Evolutionary conservation across 352 stramenopile species (phyloP), one percentile per base, ranked within the genome.

Genomic region (Globisporangium rhizosaccharum): DNA sequence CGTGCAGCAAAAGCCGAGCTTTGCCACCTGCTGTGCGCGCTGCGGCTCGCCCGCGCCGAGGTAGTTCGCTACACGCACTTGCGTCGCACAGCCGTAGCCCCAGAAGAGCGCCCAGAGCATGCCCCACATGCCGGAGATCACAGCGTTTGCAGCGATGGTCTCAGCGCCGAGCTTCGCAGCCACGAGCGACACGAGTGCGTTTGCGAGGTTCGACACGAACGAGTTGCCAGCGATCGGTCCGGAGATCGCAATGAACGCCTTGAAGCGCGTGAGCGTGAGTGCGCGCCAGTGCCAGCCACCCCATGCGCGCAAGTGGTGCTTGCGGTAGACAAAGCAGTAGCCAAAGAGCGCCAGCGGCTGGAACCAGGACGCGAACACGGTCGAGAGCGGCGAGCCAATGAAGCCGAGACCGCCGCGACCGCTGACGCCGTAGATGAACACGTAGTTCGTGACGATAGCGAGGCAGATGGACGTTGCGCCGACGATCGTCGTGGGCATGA

Each of bases 41-140:
- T 71, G 52, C 0, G 83, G 81, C 45, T 80, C 67, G 1, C 73
- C 75, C 6, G 84, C 82, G 6, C 82, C 82, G 2, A 94, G 61
- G 51, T 91, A 89, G 57, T 87, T 91, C 56, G 82, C 84, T 26
- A 91, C 79, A 26, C 82, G 81, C 42, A 88, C 72, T 57, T 94
- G 84, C 1, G 81, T 90, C 12, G 83, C 83, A 50, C 81, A 92
- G 46, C 75, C 83, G 50, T 88, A 92, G 14, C 81, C 81, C 81
- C 83, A 92, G 57, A 89, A 90, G 26, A 92, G 70, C 10, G 78
- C 79, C 79, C 82, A 92, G 1, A 90, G 70, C 36, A 92, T 42
- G 3, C 68, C 65, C 79, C 82, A 90, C 50, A 92, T 70, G 8
- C 77, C 74, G 2, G 79, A 78, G 52, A 92, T 73, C 26, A 92